Percentiles rank a stretch among this genome's conserved stretches.
These are phyloP conservation scores for Cerioporus squamosus DNA, from an alignment of 1,284 basidiomycete species.

Conservation along the genomic window DNA sequence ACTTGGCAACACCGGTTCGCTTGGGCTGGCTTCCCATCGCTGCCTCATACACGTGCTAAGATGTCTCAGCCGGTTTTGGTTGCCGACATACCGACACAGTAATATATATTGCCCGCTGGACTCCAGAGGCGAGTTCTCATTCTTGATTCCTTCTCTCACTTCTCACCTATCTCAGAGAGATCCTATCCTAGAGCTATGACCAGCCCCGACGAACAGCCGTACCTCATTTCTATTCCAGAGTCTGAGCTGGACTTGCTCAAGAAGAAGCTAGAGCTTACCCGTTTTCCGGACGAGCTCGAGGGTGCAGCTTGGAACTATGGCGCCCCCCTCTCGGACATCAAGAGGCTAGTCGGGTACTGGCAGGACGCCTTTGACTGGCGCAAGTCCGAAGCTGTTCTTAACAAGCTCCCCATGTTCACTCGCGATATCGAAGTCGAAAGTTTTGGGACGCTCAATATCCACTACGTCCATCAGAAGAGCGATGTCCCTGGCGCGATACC, in stretches of 20 bases:
- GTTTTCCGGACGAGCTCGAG: conserved; percentile 54
- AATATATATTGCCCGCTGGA: no score
- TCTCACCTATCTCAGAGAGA: no score
- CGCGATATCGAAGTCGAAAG: conserved; percentile 48
- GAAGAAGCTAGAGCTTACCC: conserved; percentile 44
- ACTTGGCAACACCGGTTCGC: no score
- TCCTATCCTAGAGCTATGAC: no score
- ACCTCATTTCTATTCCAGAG: conserved; percentile 47
- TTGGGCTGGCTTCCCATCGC: no score
- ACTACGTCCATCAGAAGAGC: conserved; percentile 57
- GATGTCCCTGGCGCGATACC: conserved; percentile 46
- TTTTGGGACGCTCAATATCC: conserved; percentile 47
- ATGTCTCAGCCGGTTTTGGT: no score
- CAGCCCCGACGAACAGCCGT: conserved; percentile 29
- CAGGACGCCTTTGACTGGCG: conserved; percentile 52
- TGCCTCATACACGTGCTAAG: no score
- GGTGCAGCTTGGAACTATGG: conserved; percentile 51
- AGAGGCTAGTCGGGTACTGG: conserved; percentile 48
- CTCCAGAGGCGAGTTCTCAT: no score
- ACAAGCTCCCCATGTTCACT: conserved; percentile 53
- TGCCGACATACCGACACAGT: no score
- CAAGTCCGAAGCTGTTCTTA: conserved; percentile 45
- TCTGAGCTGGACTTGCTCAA: conserved; percentile 40
- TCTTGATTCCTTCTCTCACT: no score
- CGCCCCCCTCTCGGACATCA: conserved; percentile 48